Evolutionary conservation across 1,284 basidiomycete species (phyloP), one percentile per base, ranked within the genome.

Genomic region (Puccinia triticina): DNA sequence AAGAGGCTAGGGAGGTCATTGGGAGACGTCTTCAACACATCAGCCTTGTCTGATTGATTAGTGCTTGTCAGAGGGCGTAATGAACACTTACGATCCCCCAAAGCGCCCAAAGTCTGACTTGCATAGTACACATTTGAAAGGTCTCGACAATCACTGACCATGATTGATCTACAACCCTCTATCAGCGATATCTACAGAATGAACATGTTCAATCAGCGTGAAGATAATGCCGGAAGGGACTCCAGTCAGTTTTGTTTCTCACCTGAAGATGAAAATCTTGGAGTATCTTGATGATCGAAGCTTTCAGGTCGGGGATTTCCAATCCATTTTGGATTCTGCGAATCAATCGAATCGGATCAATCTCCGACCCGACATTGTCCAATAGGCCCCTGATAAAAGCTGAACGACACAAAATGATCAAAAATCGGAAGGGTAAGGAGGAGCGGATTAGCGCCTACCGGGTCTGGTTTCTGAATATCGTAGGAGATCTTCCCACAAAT

Each of bases 401-500:
- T 93, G 85, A 7, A 64, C 48, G n/a, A n/a, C n/a, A n/a, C n/a
- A 66, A 21, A 23, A 43, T n/a, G n/a, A 37, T 23, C n/a, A 59
- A 21, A 66, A 37, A 43, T 29, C 10, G 29, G 40, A 18, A 40
- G 14, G 5, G 10, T 66, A 32, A 57, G 55, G 26, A 57, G n/a
- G 55, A 61, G 40, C 37, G 57, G 4, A 72, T 48, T 55, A 18
- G 26, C n/a, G 32, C 90, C 77, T 83, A 94, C 93, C 88, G 59
- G 96, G 97, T 83, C 94, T 89, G 23, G 94, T 95, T 87, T 98
- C 96, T 0, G 96, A 96, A 86, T 99, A 98, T 83, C 90, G 91
- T 29, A 99, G 89, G 16, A 99, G 90, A 86, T 98, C 95, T 86
- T 98, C 96, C 97, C 97, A 99, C 0, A 99, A 91, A 87, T 99